phyloP scores from a whole-genome alignment of 116 monocot species.

The Iris pallida region DNA sequence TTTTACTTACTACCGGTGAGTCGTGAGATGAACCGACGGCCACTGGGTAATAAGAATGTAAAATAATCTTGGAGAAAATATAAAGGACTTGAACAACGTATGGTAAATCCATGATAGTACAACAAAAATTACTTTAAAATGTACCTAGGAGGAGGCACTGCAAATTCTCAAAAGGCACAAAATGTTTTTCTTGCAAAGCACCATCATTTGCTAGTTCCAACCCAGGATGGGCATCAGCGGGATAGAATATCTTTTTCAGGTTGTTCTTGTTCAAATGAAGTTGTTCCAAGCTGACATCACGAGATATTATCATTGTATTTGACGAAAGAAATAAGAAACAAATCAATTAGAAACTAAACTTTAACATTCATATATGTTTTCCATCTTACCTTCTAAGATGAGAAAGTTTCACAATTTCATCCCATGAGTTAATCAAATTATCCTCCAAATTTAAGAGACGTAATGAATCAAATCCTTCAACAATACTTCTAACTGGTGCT shows the following conservation, averaged over 20 bases:
- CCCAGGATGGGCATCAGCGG: conserved; percentile 18
- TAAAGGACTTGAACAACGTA: neutral
- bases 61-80: neutral
- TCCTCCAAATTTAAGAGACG: conserved; percentile 81
- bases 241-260: conserved; percentile 60
- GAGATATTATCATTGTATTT: neutral
- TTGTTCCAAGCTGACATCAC: conserved; percentile 69
- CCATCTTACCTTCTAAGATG: conserved; percentile 60
- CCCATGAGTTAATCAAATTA: conserved; percentile 67
- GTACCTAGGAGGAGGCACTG: conserved; percentile 84
- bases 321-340: neutral
- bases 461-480: conserved; percentile 55
- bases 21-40: neutral
- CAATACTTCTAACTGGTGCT: conserved; percentile 12
- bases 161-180: conserved; percentile 64
- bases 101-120: neutral
- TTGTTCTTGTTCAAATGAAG: conserved; percentile 91
- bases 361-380: neutral
- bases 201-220: conserved; percentile 4
- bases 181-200: conserved; percentile 14
- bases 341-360: neutral
- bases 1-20: conserved; percentile 17
- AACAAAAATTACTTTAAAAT: neutral
- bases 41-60: neutral
- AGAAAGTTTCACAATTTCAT: conserved; percentile 80